Evolutionary conservation across 2,329 filamentous ascomycete genomes (phyloP), one percentile per base, ranked within the genome.

Genomic region (Trematosphaeria pertusa): DNA sequence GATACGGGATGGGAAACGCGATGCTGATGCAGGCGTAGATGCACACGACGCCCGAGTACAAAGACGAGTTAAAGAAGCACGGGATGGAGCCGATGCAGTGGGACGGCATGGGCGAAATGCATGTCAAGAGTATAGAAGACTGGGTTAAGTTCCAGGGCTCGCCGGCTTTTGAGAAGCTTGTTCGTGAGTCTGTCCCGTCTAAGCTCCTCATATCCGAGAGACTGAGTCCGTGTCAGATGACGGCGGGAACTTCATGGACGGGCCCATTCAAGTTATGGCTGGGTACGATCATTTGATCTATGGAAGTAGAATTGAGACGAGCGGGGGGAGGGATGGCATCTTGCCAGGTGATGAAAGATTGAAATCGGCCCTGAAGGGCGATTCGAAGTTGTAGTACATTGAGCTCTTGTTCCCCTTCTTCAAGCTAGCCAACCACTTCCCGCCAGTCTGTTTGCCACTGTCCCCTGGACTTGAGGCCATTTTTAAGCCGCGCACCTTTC

Each of bases 41-140:
- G 6, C 53, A 53, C 15, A 46, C 39, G 10, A 45, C 34, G 1
- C 35, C 44, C 6, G 45, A 48, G 10, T 41, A 55, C 26, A 53
- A 37, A 44, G 46, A 34, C 5, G 34, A 44, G 22, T 20, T 50
- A 5, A 26, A 43, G 17, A 43, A 38, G 20, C 41, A 32, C 19
- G 50, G 56, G 1, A 50, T 56, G 50, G 39, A 54, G n/a, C 39
- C 43, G 5, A 24, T 59, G 11, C 20, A 39, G 19, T 52, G 43
- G 28, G 53, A 54, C 35, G 50, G 33, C 5, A 51, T 59, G 34
- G 50, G 53, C 12, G 53, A 59, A 19, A 48, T 59, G 46, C 46
- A 56, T 37, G 40, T 56, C 15, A 56, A 52, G 39, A 59, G 48
- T 36, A 18, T 56, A 30, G 48, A 54, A 1, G 46, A 59, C 18